Percentiles rank a stretch among this genome's conserved stretches.
Conservation (phyloP, 805 yeast genomes). For the Jamesozyma rosinii region DNA sequence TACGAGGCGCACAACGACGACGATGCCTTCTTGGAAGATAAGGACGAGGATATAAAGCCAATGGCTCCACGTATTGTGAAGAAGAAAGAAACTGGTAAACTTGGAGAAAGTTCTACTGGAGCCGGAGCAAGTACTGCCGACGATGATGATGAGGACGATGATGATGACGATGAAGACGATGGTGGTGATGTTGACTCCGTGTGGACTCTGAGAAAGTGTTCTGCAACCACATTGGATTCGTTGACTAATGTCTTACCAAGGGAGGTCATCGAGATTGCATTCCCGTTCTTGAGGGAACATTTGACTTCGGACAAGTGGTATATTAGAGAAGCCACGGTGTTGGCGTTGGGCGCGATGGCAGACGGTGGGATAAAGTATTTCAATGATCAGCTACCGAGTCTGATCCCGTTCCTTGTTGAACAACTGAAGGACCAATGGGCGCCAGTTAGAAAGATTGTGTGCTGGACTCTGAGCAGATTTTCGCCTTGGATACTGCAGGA, state of each 20-base stretch:
- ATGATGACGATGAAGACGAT: constrained; percentile 65
- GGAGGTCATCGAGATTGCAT: constrained; percentile 53
- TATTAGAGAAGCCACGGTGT: constrained; percentile 81
- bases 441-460: constrained; percentile 82
- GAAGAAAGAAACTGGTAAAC: constrained; percentile 33
- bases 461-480: constrained; percentile 91
- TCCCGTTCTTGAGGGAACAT: constrained; percentile 68
- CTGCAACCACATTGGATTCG: constrained; percentile 86
- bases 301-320: constrained; percentile 74
- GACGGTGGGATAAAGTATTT: constrained; percentile 75
- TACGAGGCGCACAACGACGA: constrained; percentile 55
- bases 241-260: constrained; percentile 61
- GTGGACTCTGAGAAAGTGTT: constrained; percentile 89
- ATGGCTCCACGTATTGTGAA: constrained; percentile 57
- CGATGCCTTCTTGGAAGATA: constrained; percentile 69
- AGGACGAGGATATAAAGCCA: constrained; percentile 82
- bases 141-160: constrained; percentile 47
- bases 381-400: constrained; percentile 60
- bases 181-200: constrained; percentile 58
- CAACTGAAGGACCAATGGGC: constrained; percentile 67
- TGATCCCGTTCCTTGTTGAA: constrained; percentile 79
- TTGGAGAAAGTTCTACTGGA: constrained; percentile 42
- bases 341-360: constrained; percentile 92
- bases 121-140: constrained; percentile 49
- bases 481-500: constrained; percentile 72